Conservation (phyloP, 1,139 yeast species). For the Suhomyces atakaporum region DNA sequence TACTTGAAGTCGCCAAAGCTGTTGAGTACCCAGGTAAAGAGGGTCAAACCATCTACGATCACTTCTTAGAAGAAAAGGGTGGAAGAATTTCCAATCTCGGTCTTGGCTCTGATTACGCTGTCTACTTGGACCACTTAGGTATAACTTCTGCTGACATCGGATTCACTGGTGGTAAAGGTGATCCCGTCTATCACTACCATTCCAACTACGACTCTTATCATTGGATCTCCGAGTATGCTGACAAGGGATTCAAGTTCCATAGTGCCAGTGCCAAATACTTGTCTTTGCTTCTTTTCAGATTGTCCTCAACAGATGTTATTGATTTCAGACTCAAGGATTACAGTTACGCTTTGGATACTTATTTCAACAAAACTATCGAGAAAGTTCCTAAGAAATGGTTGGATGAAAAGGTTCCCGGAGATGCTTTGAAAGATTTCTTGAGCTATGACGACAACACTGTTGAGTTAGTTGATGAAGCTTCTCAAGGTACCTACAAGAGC, state of each 20-base stretch:
- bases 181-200: constrained; percentile 56
- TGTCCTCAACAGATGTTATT: constrained; percentile 58
- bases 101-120: constrained; percentile 51
- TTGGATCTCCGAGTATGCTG: constrained; percentile 59
- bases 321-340: constrained; percentile 41
- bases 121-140: constrained; percentile 50
- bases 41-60: constrained; percentile 55
- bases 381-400: constrained; percentile 33
- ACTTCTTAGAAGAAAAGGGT: constrained; percentile 47
- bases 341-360: constrained; percentile 32
- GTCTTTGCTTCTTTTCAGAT: constrained; percentile 54
- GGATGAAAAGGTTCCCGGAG: constrained; percentile 14
- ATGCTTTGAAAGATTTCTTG: constrained; percentile 23
- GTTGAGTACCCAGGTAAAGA: constrained; percentile 50
- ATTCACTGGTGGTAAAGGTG: constrained; percentile 34
- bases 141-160: constrained; percentile 46
- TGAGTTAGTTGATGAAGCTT: constrained; percentile 22
- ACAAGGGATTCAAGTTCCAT: constrained; percentile 56
- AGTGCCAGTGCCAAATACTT: constrained; percentile 58
- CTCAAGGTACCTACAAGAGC: constrained; percentile 24
- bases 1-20: constrained; percentile 35
- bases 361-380: constrained; percentile 30
- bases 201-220: constrained; percentile 60
- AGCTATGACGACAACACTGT: constrained; percentile 22
- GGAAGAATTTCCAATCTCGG: constrained; percentile 40